These are phyloP conservation scores for Malus orientalis DNA, from an alignment of 306 rosid species.

Conservation along the genomic window DNA sequence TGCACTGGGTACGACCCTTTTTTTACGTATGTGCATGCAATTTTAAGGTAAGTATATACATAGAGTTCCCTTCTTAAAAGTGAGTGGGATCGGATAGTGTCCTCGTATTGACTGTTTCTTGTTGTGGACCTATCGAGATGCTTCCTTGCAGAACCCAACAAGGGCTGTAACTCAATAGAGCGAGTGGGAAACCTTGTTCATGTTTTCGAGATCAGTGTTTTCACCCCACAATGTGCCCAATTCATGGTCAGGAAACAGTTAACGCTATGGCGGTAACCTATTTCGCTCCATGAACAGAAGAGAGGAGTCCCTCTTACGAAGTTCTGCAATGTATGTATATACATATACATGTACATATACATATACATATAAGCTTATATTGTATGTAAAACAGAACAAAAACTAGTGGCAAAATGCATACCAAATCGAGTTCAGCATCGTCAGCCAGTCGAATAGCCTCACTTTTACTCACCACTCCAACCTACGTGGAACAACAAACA, in stretches of 20 bases:
- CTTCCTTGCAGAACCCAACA: too few relatives aligned
- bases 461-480: constrained; percentile 64
- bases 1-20: too few relatives aligned
- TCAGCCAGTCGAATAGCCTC: constrained; percentile 73
- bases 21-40: too few relatives aligned
- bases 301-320: neutral
- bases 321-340: neutral
- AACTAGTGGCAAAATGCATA: constrained; percentile 11
- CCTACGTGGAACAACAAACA: constrained; percentile 32
- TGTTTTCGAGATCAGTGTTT: too few relatives aligned
- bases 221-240: neutral
- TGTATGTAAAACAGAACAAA: neutral
- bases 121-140: too few relatives aligned
- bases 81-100: too few relatives aligned
- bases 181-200: too few relatives aligned
- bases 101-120: too few relatives aligned
- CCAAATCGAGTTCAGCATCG: constrained; percentile 81
- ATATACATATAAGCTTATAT: neutral
- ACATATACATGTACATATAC: too few relatives aligned
- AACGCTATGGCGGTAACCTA: neutral
- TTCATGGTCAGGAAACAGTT: neutral
- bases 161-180: too few relatives aligned
- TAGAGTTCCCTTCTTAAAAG: too few relatives aligned
- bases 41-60: too few relatives aligned
- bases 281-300: neutral